Evolutionary conservation across 2,329 filamentous ascomycete species (phyloP).

Genomic region (Phialophora tarda): DNA sequence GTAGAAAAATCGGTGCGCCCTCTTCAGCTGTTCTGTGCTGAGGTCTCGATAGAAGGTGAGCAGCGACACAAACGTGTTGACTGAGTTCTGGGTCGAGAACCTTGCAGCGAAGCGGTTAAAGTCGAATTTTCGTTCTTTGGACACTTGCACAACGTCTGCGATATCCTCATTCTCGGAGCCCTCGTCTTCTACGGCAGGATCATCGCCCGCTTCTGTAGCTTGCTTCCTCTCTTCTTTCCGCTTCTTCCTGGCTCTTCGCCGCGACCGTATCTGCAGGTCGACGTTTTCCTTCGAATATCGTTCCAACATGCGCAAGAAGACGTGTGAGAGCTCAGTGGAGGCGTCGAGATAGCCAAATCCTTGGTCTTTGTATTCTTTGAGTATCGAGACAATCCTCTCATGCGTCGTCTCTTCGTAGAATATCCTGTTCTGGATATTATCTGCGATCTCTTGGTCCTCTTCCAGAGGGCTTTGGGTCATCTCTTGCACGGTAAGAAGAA

Average conservation of each 20-base stretch:
- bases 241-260: conserved; percentile 73
- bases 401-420: conserved; percentile 98
- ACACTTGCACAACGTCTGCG: conserved; percentile 70
- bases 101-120: conserved; percentile 81
- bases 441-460: conserved; percentile 96
- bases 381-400: conserved; percentile 79
- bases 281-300: conserved; percentile 93
- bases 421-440: conserved; percentile 95
- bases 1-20: conserved; percentile 92
- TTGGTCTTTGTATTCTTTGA: conserved; percentile 89
- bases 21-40: conserved; percentile 78
- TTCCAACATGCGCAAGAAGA: conserved; percentile 90
- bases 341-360: conserved; percentile 92
- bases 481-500: conserved; percentile 87
- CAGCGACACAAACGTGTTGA: conserved; percentile 87
- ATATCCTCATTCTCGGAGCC: conserved; percentile 76
- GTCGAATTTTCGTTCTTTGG: conserved; percentile 89
- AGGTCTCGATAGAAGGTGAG: conserved; percentile 81
- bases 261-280: conserved; percentile 89
- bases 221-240: conserved; percentile 66
- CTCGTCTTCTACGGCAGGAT: conserved; percentile 60
- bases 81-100: conserved; percentile 81
- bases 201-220: conserved; percentile 46
- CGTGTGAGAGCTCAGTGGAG: conserved; percentile 85
- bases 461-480: conserved; percentile 85